Evolutionary conservation across 257 asterid genomes (phyloP).

Genomic region (Eustoma russellianum): DNA sequence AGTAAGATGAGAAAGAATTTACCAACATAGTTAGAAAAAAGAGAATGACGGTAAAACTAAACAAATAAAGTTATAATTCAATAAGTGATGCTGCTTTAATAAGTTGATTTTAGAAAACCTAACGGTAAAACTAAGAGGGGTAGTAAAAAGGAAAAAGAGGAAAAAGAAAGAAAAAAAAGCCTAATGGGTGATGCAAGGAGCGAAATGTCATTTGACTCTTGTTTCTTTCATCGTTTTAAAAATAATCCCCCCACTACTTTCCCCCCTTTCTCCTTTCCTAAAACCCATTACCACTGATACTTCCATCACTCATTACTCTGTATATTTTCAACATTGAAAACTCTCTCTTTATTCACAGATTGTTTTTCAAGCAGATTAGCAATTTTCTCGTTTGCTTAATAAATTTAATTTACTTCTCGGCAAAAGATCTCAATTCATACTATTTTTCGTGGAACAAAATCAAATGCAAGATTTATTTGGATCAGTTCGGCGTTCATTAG

Average conservation of each 20-base stretch:
- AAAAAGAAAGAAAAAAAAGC: no score
- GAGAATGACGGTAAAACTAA: no score
- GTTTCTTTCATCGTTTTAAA: slow-evolving; percentile 3
- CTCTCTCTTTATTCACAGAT: background rate
- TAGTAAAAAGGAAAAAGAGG: no score
- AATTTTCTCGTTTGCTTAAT: background rate
- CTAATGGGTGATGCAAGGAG: no score
- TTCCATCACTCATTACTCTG: background rate
- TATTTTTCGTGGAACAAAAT: slow-evolving; percentile 1
- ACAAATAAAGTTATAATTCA: no score
- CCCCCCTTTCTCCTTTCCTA: slow-evolving; percentile 10
- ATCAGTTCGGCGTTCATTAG: slow-evolving; percentile 27
- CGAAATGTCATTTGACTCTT: no score
- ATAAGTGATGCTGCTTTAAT: no score
- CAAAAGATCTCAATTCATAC: background rate
- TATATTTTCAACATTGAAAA: background rate
- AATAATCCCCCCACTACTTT: slow-evolving; percentile 14
- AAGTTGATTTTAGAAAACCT: no score
- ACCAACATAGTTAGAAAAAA: no score
- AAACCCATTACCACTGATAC: slow-evolving; percentile 11
- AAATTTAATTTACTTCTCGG: background rate
- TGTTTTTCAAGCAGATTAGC: background rate
- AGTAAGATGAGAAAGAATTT: no score
- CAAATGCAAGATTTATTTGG: slow-evolving; percentile 27
- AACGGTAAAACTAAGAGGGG: no score